Evolutionary conservation across 352 stramenopile species (phyloP), one percentile per base, ranked within the genome.

Genomic region (Phytophthora lateralis): DNA sequence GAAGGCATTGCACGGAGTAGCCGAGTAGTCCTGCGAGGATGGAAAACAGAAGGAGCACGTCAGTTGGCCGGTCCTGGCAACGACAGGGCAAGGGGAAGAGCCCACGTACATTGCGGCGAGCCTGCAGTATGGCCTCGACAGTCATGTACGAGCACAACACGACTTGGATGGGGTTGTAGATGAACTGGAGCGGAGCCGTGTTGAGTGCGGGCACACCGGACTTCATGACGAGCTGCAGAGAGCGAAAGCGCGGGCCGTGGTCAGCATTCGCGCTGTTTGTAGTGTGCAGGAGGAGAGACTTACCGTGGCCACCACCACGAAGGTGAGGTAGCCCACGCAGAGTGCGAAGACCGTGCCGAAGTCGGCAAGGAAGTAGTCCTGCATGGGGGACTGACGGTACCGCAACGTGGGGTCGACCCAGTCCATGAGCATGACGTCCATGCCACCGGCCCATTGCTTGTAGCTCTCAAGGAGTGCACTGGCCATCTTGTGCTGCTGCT

Each of bases 81-180:
- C 51, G 14, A 41, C 14, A 15, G n/a, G 24, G 32, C 30, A 60
- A 29, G 17, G 2, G 38, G 18, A 26, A 27, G 32, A 37, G 34
- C 18, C 24, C 35, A 54, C 81, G 37, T 80, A 84, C 80, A 61
- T 94, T 89, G 56, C 86, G 85, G 70, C 95, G 93, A 32, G 92
- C 91, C 55, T 97, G 68, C 27, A 98, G 71, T 27, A 78, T 80
- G 20, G 89, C 89, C 76, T 98, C 93, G 24, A 98, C 80, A 24
- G 83, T 97, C 91, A 98, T 97, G 85, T 98, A 98, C 14, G 90
- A 95, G 67, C 91, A 98, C 1, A 97, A 47, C 63, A 98, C 95
- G 52, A 98, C 90, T 77, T 98, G 93, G 0, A 92, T 85, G 37
- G 96, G 88, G 69, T 98, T 98, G 89, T 98, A 98, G 21, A 97